Conservation (phyloP, 352 stramenopile species). For the Saprolegnia diclina region DNA sequence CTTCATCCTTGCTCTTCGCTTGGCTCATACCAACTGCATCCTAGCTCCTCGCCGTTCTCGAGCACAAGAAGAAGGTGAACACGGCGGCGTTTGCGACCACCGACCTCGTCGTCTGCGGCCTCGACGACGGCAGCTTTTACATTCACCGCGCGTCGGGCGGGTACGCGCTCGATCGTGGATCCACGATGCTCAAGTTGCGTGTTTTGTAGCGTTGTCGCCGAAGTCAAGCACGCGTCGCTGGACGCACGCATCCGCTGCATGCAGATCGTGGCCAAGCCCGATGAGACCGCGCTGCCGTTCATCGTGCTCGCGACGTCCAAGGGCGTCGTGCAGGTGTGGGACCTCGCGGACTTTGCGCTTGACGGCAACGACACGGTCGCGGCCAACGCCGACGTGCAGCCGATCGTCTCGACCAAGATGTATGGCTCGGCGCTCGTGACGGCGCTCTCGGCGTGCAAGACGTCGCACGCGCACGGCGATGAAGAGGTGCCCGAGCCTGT, state of each 20-base stretch:
- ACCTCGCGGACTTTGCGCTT: conserved; percentile 54
- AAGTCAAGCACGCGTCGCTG: conserved; percentile 57
- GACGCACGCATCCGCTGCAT: conserved; percentile 67
- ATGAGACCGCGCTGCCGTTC: conserved; percentile 51
- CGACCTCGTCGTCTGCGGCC: conserved; percentile 66
- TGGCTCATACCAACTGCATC: background rate
- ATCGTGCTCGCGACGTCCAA: conserved; percentile 72
- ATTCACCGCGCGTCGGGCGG: conserved; percentile 66
- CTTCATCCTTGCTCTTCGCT: background rate
- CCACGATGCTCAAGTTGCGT: background rate
- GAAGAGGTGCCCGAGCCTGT: conserved; percentile 29
- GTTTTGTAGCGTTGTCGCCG: conserved; percentile 48
- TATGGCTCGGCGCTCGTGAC: conserved; percentile 71
- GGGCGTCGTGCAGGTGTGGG: conserved; percentile 74
- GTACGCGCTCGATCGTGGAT: conserved; percentile 29
- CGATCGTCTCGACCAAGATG: conserved; percentile 53
- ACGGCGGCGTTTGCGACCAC: conserved; percentile 67
- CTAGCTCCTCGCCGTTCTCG: conserved; percentile 54
- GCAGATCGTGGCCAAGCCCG: conserved; percentile 61
- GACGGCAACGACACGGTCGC: conserved; percentile 46
- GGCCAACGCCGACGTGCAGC: conserved; percentile 36
- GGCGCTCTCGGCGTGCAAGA: conserved; percentile 57
- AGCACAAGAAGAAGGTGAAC: conserved; percentile 71
- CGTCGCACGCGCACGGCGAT: conserved; percentile 16
- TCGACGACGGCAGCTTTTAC: conserved; percentile 79